Percentiles rank a stretch among this genome's conserved stretches.
phyloP scores from a whole-genome alignment of 1,284 basidiomycete genomes.

The Polyporus tsugae region DNA sequence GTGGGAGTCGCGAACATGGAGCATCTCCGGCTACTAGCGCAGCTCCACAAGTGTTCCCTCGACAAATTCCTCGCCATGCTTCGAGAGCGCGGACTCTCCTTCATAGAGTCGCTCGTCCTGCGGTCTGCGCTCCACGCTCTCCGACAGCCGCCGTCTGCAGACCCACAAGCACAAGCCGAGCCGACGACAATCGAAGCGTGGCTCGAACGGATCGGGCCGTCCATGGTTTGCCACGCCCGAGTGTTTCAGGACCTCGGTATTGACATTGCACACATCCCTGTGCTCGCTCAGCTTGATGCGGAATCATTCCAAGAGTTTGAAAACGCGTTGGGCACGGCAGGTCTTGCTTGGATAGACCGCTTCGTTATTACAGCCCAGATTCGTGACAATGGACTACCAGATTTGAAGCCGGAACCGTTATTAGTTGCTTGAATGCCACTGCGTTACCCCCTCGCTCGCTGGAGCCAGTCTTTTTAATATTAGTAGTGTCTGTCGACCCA shows the following conservation, averaged over 20 bases:
- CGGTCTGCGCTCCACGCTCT: constrained; percentile 16
- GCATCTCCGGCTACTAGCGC: background rate
- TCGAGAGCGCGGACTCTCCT: constrained; percentile 18
- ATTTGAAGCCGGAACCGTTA: background rate
- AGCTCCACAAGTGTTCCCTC: background rate
- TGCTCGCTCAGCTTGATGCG: constrained; percentile 20
- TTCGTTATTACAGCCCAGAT: constrained; percentile 19
- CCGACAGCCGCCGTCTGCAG: background rate
- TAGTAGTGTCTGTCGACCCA: no score
- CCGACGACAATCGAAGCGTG: constrained; percentile 15
- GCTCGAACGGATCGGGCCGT: constrained; percentile 12
- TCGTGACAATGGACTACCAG: background rate
- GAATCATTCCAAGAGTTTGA: constrained; percentile 23
- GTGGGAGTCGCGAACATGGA: background rate
- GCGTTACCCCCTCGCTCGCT: background rate
- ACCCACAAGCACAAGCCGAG: background rate
- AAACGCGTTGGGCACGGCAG: constrained; percentile 9
- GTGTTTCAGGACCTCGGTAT: constrained; percentile 21
- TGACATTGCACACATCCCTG: constrained; percentile 18
- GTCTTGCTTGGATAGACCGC: constrained; percentile 16
- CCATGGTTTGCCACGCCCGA: constrained; percentile 11
- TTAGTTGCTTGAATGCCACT: background rate
- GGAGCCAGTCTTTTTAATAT: no score
- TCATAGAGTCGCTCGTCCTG: constrained; percentile 25
- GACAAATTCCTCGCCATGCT: constrained; percentile 6